Evolutionary conservation across 306 rosid species (phyloP), one percentile per base, ranked within the genome.

Genomic region (Alnus rubra): DNA sequence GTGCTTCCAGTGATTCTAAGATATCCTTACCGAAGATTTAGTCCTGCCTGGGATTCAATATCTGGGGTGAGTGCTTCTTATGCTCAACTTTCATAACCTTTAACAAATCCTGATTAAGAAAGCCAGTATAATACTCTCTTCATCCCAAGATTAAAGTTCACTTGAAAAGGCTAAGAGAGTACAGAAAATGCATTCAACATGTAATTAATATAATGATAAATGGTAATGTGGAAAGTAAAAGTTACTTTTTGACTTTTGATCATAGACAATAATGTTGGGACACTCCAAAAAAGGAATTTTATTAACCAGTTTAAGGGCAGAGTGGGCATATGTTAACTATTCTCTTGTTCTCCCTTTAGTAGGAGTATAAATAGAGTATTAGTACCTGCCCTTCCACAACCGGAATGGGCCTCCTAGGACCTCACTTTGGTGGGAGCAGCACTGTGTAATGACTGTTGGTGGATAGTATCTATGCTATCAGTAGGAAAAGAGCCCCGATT

Each of bases 21-120:
- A 84, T 96, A 96, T 86, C 96, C 85, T 67, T 91, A 88, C 85
- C 81, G 82, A 84, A 89, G 99, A 85, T 93, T 96, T 80, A 88
- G 99, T 79, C 95, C 97, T 2, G 97, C 99, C 53, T 96, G 99
- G 99, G 99, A 96, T 82, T 88, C 99, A 28, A 93, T 96, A 82
- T 88, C 99, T 53, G 99, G 99, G 89, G 99, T 96, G 74, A 83
- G 98, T 69, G 69, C 74, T 74, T 78, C 14, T 74, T 71, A 2
- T 3, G 31, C n/a, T 60, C 59, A 72, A 39, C 47, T 75, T 35
- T 79, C 73, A 28, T 50, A 45, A 28, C 73, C 73, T 79, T 79
- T 10, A 7, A 58, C 15, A 74, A 45, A 16, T 47, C 54, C 64
- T 54, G 71, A 51, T 76, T 2, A 8, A 77, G 80, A 77, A 73